Evolutionary conservation across 2,329 filamentous ascomycete genomes (phyloP).

Genomic region (Diplocarpon mali): DNA sequence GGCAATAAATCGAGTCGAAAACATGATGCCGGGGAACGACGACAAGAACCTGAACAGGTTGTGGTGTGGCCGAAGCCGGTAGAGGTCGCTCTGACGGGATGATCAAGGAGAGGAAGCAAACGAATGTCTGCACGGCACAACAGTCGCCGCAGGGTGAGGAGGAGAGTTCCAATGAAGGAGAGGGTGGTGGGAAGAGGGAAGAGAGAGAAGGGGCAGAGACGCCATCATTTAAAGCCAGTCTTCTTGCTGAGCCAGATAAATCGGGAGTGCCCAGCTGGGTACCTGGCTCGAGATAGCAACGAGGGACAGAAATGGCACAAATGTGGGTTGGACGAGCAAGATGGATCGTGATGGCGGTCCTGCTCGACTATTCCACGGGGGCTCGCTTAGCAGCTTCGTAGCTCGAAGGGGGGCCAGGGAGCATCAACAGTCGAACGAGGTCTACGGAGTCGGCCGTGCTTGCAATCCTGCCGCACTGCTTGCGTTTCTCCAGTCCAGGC

Average conservation of each 20-base stretch:
- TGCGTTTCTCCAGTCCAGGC: not conserved
- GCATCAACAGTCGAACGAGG: too few species aligned
- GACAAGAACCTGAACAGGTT: conserved; percentile 20
- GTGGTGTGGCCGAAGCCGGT: conserved; percentile 23
- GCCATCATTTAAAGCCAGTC: conserved; percentile 11
- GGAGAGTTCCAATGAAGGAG: conserved; percentile 11
- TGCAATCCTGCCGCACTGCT: too few species aligned
- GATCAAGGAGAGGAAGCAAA: conserved; percentile 28
- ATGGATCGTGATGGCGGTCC: too few species aligned
- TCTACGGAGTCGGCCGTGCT: too few species aligned
- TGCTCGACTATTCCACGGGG: too few species aligned
- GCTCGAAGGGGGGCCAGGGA: too few species aligned
- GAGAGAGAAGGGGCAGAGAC: conserved; percentile 9
- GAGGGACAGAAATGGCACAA: too few species aligned
- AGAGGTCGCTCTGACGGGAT: conserved; percentile 22
- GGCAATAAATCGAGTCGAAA: conserved; percentile 20
- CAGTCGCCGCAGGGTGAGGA: conserved; percentile 12
- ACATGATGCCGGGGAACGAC: conserved; percentile 22
- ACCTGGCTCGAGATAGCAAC: too few species aligned
- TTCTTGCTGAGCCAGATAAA: too few species aligned
- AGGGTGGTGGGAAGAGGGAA: conserved; percentile 11
- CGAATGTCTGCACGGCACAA: conserved; percentile 25
- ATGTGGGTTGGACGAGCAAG: too few species aligned
- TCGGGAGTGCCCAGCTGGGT: too few species aligned
- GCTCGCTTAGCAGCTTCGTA: too few species aligned